phyloP scores from a whole-genome alignment of 306 rosid species.

The Erythrophleum fordii region DNA sequence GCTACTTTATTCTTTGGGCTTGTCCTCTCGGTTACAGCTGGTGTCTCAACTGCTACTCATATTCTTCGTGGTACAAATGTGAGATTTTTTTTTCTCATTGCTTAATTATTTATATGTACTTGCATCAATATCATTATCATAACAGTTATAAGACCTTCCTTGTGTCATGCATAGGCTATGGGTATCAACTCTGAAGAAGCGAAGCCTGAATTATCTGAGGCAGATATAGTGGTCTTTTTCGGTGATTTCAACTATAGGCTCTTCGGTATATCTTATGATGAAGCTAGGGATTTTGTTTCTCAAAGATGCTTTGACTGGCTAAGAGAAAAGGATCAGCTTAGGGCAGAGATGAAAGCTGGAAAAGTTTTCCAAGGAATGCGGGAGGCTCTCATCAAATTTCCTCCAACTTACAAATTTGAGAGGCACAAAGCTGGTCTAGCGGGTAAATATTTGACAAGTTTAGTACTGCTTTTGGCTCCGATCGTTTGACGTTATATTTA shows the following conservation, averaged over 20 bases:
- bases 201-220: constrained; percentile 88
- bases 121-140: constrained; percentile 33
- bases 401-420: constrained; percentile 79
- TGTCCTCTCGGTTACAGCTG: constrained; percentile 65
- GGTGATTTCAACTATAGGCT: constrained; percentile 98
- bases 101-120: constrained; percentile 25
- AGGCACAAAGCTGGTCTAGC: constrained; percentile 65
- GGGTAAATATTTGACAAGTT: constrained; percentile 41
- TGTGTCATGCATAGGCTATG: constrained; percentile 51
- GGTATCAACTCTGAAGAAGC: constrained; percentile 64
- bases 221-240: constrained; percentile 91
- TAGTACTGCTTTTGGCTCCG: neutral
- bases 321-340: constrained; percentile 59
- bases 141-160: constrained; percentile 37
- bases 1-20: constrained; percentile 65
- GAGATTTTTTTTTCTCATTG: constrained; percentile 22
- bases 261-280: constrained; percentile 36
- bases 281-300: constrained; percentile 23
- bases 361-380: constrained; percentile 99
- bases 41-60: constrained; percentile 57
- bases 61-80: constrained; percentile 55
- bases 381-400: constrained; percentile 83
- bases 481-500: neutral
- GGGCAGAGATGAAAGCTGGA: constrained; percentile 94
- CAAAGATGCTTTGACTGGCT: constrained; percentile 26